Evolutionary conservation across 2,329 filamentous ascomycete genomes (phyloP).

Genomic region (Pestalotiopsis sp.): DNA sequence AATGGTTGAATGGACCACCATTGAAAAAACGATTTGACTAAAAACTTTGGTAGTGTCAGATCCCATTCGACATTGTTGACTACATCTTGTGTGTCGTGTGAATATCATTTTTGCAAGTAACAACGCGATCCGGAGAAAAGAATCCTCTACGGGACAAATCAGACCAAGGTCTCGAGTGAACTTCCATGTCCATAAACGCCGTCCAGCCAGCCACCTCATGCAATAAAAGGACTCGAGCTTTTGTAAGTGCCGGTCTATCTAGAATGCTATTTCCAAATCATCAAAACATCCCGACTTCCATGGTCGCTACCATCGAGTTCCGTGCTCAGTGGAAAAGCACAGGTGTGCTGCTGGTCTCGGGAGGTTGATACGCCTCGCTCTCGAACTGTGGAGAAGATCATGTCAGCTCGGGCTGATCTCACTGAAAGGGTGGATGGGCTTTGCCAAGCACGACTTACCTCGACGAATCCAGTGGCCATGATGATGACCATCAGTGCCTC

Average conservation of each 20-base stretch:
- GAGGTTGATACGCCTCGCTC: conserved; percentile 21
- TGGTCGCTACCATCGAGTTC: background rate
- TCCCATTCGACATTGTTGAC: background rate
- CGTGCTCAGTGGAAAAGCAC: conserved; percentile 27
- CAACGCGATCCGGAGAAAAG: background rate
- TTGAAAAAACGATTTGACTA: background rate
- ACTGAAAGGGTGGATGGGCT: background rate
- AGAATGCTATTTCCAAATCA: conserved; percentile 3
- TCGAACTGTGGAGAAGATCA: conserved; percentile 26
- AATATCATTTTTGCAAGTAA: background rate
- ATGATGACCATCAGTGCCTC: conserved; percentile 86
- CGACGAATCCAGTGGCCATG: conserved; percentile 79
- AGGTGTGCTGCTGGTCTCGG: conserved; percentile 23
- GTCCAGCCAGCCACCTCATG: conserved; percentile 6
- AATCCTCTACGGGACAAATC: background rate
- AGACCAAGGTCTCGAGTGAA: background rate
- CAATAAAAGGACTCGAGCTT: conserved; percentile 4
- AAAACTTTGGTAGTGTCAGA: background rate
- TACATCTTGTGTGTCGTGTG: background rate
- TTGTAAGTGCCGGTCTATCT: background rate
- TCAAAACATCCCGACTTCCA: background rate
- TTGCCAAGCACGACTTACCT: conserved; percentile 59
- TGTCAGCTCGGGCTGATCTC: conserved; percentile 4
- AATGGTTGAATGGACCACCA: background rate
- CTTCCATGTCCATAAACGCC: background rate